Evolutionary conservation across 2,329 filamentous ascomycete species (phyloP).

Genomic region (Aspergillus ruber): DNA sequence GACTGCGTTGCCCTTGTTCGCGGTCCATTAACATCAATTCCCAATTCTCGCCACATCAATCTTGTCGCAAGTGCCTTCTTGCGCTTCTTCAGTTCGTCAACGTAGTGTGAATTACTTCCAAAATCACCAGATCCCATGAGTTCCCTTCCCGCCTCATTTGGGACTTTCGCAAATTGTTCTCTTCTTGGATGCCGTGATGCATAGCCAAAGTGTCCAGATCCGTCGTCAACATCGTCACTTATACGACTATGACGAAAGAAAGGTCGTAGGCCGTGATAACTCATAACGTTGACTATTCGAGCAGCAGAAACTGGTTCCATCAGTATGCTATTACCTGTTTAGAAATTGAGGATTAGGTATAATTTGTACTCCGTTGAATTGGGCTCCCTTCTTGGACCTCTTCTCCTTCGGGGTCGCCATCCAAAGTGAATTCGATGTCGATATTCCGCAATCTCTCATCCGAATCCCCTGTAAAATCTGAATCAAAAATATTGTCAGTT

Average conservation of each 20-base stretch:
- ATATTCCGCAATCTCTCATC: slow-evolving; percentile 19
- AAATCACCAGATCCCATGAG: slow-evolving; percentile 81
- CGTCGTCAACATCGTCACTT: slow-evolving; percentile 23
- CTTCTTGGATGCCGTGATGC: slow-evolving; percentile 35
- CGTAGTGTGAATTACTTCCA: slow-evolving; percentile 58
- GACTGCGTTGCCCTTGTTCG: slow-evolving; percentile 58
- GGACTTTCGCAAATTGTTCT: slow-evolving; percentile 71
- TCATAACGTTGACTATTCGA: slow-evolving; percentile 51
- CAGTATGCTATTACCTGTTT: slow-evolving; percentile 1
- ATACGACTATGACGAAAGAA: slow-evolving; percentile 39
- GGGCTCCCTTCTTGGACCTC: slow-evolving; percentile 1
- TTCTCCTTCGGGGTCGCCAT: slow-evolving; percentile 14
- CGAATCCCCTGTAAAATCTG: slow-evolving; percentile 8
- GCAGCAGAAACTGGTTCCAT: slow-evolving; percentile 24
- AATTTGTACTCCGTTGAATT: slow-evolving; percentile 2
- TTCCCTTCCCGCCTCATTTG: slow-evolving; percentile 66
- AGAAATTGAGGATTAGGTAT: neutral
- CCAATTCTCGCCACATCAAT: slow-evolving; percentile 76
- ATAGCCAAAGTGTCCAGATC: slow-evolving; percentile 31
- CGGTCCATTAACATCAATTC: slow-evolving; percentile 54
- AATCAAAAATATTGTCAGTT: neutral
- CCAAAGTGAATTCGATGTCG: slow-evolving; percentile 24
- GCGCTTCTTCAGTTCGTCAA: slow-evolving; percentile 48
- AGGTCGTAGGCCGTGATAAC: slow-evolving; percentile 47
- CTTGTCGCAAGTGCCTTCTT: slow-evolving; percentile 58